Conservation (phyloP, 169 alveolate genomes). For the Plasmodium gonderi region DNA sequence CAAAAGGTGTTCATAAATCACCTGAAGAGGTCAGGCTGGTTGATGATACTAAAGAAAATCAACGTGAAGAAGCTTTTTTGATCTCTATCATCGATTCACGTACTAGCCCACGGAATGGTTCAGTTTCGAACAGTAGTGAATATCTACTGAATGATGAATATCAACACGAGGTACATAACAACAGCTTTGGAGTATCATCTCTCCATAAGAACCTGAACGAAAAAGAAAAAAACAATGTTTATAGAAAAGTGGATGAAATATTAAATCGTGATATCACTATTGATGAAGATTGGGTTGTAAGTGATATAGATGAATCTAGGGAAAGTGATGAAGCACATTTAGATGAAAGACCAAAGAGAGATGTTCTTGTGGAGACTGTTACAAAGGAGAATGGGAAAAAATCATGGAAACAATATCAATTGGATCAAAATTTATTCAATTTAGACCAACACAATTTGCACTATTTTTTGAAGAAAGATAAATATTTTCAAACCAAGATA, state of each 20-base stretch:
- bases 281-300: constrained; percentile 38
- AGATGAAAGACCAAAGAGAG: neutral
- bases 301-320: neutral
- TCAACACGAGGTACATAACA: neutral
- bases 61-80: neutral
- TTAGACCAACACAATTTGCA: constrained; percentile 2
- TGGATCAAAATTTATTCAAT: neutral
- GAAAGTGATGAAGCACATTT: neutral
- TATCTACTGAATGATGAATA: neutral
- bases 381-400: neutral
- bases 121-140: too few species aligned
- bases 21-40: too few species aligned
- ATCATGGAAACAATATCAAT: neutral
- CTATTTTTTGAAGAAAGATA: constrained; percentile 4
- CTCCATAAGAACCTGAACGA: neutral
- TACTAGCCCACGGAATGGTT: too few species aligned
- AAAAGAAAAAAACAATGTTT: neutral
- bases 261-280: neutral
- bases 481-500: constrained; percentile 23
- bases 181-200: neutral
- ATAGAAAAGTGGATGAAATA: constrained; percentile 46
- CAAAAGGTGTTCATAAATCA: too few species aligned
- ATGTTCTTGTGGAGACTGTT: neutral
- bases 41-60: neutral
- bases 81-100: too few species aligned